Evolutionary conservation across 805 yeast genomes (phyloP).

Genomic region (Pichia nanzhaoensis): DNA sequence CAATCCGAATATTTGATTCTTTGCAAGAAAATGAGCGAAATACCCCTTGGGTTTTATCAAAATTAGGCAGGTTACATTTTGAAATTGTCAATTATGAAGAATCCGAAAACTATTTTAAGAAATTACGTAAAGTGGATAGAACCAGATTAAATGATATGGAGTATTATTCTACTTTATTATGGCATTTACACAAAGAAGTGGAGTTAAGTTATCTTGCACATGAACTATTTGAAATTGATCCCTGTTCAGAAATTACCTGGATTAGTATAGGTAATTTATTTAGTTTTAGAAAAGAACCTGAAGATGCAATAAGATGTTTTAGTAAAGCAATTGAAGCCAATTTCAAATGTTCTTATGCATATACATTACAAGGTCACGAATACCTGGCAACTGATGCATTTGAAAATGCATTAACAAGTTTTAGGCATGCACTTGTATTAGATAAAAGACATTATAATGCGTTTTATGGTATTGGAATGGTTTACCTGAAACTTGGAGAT

Average conservation of each 20-base stretch:
- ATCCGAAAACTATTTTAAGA: constrained; percentile 56
- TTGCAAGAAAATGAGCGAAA: constrained; percentile 57
- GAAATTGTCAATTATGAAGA: constrained; percentile 83
- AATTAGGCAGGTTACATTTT: constrained; percentile 74
- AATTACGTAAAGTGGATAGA: constrained; percentile 62
- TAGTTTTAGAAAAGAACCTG: constrained; percentile 76
- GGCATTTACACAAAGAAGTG: constrained; percentile 84
- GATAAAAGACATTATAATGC: constrained; percentile 90
- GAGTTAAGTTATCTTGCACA: constrained; percentile 78
- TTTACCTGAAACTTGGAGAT: constrained; percentile 79
- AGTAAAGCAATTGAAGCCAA: constrained; percentile 60
- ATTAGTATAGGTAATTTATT: constrained; percentile 84
- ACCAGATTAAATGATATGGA: constrained; percentile 87
- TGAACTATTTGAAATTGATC: constrained; percentile 62
- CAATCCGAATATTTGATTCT: constrained; percentile 59
- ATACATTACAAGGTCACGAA: constrained; percentile 93
- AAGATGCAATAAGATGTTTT: constrained; percentile 84
- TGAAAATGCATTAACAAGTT: constrained; percentile 80
- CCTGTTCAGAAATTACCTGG: constrained; percentile 78
- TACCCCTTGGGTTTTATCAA: constrained; percentile 82
- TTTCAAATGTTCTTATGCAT: constrained; percentile 74
- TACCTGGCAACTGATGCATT: constrained; percentile 80
- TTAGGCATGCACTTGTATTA: constrained; percentile 66
- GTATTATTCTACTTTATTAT: constrained; percentile 76
- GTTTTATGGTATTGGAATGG: constrained; percentile 93